These are phyloP conservation scores for Naganishia onofrii DNA, from an alignment of 768 basidiomycete genomes.

Conservation along the genomic window DNA sequence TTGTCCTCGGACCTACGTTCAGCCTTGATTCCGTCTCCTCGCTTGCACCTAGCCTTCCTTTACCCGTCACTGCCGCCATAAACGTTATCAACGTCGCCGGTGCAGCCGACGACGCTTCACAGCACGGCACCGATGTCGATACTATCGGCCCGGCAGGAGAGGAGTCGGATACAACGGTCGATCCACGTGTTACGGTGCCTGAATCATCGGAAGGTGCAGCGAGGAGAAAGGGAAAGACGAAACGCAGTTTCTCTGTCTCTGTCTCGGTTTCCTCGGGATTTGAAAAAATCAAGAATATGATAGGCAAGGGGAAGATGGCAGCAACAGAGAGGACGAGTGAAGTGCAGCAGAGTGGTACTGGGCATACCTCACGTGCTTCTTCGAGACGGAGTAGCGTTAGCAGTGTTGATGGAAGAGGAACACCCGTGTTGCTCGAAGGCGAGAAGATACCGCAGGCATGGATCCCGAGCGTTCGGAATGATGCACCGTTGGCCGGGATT, in stretches of 20 bases:
- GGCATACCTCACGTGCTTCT: background rate
- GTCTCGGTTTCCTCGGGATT: conserved; percentile 16
- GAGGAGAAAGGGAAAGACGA: conserved; percentile 11
- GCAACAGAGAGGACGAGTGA: background rate
- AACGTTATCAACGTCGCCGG: background rate
- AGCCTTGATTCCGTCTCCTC: conserved; percentile 16
- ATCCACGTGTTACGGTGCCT: background rate
- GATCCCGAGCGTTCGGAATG: background rate
- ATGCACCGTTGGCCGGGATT: background rate
- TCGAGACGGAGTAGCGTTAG: conserved; percentile 8
- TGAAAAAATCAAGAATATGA: conserved; percentile 20
- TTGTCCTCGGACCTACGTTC: conserved; percentile 10
- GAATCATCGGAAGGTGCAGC: background rate
- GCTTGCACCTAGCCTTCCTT: background rate
- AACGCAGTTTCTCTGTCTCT: background rate
- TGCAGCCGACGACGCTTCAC: background rate
- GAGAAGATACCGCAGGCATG: background rate
- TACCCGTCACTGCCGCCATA: background rate
- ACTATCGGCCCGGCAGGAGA: conserved; percentile 16
- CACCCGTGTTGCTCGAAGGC: background rate
- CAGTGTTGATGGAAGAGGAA: background rate
- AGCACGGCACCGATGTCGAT: background rate
- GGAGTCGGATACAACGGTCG: conserved; percentile 6
- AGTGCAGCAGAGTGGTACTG: background rate
- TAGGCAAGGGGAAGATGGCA: conserved; percentile 3